These are phyloP conservation scores for Rhizophagus prolifer DNA, from an alignment of 192 early-diverging fungal species.

Conservation along the genomic window DNA sequence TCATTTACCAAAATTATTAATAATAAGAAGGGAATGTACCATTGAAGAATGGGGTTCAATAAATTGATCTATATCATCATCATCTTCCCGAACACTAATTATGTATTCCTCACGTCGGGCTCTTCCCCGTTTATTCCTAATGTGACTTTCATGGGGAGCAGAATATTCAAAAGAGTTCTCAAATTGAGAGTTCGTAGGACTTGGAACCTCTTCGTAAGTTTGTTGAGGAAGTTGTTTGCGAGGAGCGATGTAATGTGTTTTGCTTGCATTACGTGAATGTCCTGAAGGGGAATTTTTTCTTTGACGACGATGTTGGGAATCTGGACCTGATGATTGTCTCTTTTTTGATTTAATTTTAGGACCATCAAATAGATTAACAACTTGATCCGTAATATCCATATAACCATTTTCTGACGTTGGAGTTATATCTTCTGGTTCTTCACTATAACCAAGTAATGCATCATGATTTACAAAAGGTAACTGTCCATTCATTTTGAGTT, in stretches of 20 bases:
- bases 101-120: slow-evolving; percentile 22
- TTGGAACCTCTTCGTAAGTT: background rate
- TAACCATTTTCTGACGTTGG: slow-evolving; percentile 8
- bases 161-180: background rate
- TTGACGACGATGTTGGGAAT: background rate
- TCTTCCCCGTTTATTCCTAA: background rate
- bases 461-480: slow-evolving; percentile 12
- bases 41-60: background rate
- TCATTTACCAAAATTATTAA: background rate
- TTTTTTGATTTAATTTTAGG: background rate
- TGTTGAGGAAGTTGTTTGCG: background rate
- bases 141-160: background rate
- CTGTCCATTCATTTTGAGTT: slow-evolving; percentile 22
- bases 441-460: slow-evolving; percentile 3
- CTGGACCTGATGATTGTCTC: background rate
- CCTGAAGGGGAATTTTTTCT: background rate
- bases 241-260: background rate
- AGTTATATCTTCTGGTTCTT: background rate
- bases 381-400: slow-evolving; percentile 22
- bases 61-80: background rate
- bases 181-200: background rate
- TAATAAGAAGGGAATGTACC: background rate
- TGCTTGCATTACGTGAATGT: background rate
- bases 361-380: slow-evolving; percentile 10
- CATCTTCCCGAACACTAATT: slow-evolving; percentile 13